A percentile compares a stretch with the other conserved stretches of the same genome.
Evolutionary conservation across 2,329 filamentous ascomycete genomes (phyloP).

Genomic region (Zasmidium citrigriseum): DNA sequence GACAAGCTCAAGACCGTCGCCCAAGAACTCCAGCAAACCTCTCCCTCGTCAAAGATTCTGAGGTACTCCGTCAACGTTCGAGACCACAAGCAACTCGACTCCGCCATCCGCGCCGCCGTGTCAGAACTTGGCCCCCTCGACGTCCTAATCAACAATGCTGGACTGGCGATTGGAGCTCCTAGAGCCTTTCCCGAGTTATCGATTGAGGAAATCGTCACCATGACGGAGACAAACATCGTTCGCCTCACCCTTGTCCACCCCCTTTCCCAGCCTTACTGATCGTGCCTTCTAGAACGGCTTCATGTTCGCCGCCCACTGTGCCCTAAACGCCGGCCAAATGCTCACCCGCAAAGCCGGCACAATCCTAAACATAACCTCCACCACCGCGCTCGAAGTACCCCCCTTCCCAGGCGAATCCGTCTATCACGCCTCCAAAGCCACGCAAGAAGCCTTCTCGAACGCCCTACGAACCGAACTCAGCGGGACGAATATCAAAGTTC

Average conservation of each 20-base stretch:
- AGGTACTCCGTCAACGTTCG: constrained; percentile 36
- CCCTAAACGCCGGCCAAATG: constrained; percentile 48
- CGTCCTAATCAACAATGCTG: constrained; percentile 52
- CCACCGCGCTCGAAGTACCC: constrained; percentile 50
- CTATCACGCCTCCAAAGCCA: constrained; percentile 51
- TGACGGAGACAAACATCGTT: constrained; percentile 51
- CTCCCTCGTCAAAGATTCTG: constrained; percentile 22
- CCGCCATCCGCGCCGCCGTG: constrained; percentile 32
- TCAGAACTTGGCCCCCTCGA: constrained; percentile 39
- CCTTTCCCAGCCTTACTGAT: too few relatives aligned
- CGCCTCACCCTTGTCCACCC: too few relatives aligned
- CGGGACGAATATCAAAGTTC: constrained; percentile 50
- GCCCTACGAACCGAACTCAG: constrained; percentile 50
- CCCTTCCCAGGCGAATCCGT: constrained; percentile 53
- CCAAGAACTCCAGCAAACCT: constrained; percentile 16
- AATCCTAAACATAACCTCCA: constrained; percentile 52
- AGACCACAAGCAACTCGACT: constrained; percentile 35
- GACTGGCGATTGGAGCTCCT: constrained; percentile 51
- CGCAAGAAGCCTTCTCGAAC: constrained; percentile 53
- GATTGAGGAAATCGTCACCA: constrained; percentile 45
- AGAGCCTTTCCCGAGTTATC: constrained; percentile 44
- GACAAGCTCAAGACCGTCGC: constrained; percentile 29
- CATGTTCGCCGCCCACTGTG: constrained; percentile 49
- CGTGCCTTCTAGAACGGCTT: too few relatives aligned
- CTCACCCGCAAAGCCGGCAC: constrained; percentile 40